Base-by-base conservation (phyloP, 305 asterid species). In the Plantago coronopus region DNA sequence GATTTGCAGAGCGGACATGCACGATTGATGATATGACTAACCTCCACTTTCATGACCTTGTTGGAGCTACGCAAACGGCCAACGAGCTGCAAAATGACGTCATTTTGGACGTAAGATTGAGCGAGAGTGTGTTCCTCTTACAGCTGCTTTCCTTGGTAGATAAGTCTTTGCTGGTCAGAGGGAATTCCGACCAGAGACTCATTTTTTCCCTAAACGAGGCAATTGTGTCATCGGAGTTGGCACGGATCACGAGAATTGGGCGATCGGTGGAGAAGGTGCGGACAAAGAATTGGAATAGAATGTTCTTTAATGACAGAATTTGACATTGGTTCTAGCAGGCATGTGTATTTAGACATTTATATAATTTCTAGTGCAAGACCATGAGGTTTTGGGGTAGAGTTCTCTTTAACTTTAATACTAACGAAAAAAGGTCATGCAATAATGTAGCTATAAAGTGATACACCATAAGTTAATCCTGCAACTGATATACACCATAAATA, bases 201-300 rank as follows among this genome's bases (percentile, higher is more conserved):
- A 25, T 86, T 76, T 64, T 73, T 89, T 56, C 74, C 72, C 61
- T 84, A 95, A 21, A 91, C 62, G 83, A 69, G 49, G 45, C 45
- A 53, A 91, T 69, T 4, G 83, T 59, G 69, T 83, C 97, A 14
- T 59, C 16, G 15, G 89, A 55, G 34, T 80, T 71, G 48, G 93
- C 95, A 10, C 73, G 79, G 49, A 91, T 59, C 10, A 86, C 89
- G 0, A 84, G 73, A 50, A 94, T 84, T 42, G 74, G 80, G 14
- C 75, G 77, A 9, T 5, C 5, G 1, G 4, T 17, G 25, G 89
- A 75, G 60, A 91, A 67, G 47, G 72, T 58, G 14, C 96, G 89
- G 34, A 91, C 95, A 27, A 91, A 91, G 75, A 91, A 88, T 48
- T 91, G 98, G 65, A 86, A n/a, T n/a, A n/a, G n/a, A n/a, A n/a